phyloP scores from a whole-genome alignment of 805 yeast species.

The Diddensiella transvaalensis region DNA sequence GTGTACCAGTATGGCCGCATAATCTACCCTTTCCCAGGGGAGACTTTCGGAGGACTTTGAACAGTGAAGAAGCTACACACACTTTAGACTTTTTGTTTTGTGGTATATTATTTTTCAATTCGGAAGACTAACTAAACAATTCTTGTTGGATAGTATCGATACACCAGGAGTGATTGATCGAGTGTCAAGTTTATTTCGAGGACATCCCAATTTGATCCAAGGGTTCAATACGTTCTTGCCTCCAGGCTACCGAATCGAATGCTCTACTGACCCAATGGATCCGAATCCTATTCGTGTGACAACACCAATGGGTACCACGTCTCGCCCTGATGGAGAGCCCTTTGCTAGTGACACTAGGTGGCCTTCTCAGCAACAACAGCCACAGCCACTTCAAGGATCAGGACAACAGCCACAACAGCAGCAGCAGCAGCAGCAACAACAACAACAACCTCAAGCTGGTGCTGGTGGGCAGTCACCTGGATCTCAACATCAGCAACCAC shows the following conservation, averaged over 20 bases:
- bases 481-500: slow-evolving; percentile 4
- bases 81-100: too few relatives aligned
- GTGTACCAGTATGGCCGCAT: neutral
- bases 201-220: slow-evolving; percentile 87
- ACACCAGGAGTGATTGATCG: slow-evolving; percentile 98
- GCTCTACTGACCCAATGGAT: slow-evolving; percentile 83
- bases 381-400: slow-evolving; percentile 3
- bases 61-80: too few relatives aligned
- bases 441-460: neutral
- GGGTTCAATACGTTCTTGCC: slow-evolving; percentile 98
- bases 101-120: too few relatives aligned
- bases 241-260: slow-evolving; percentile 90
- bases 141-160: too few relatives aligned
- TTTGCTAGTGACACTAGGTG: slow-evolving; percentile 18
- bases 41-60: too few relatives aligned
- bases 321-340: slow-evolving; percentile 51
- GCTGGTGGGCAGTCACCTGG: slow-evolving; percentile 1
- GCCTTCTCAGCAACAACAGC: slow-evolving; percentile 9
- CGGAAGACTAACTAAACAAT: too few relatives aligned
- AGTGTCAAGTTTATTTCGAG: slow-evolving; percentile 84
- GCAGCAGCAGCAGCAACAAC: slow-evolving; percentile 4
- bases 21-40: neutral
- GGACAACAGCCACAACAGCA: slow-evolving; percentile 4
- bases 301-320: slow-evolving; percentile 87
- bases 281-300: slow-evolving; percentile 91